phyloP scores from a whole-genome alignment of 164 flowering plant genomes.

The Nymphaea thermarum region DNA sequence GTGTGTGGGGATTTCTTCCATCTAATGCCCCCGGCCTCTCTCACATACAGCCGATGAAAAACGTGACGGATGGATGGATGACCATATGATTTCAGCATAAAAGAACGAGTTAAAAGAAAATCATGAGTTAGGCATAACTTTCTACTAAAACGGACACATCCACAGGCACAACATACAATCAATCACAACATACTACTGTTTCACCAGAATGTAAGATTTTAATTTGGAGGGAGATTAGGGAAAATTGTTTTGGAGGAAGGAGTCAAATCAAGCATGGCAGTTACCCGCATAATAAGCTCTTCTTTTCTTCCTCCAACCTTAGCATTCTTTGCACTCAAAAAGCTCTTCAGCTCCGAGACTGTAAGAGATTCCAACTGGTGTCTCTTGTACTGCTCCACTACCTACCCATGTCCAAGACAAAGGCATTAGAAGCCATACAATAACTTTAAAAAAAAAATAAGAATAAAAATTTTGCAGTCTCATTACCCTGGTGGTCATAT shows the following conservation, averaged over 20 bases:
- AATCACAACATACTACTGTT: background rate
- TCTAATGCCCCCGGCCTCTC: no score
- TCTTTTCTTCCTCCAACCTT: constrained; percentile 13
- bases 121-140: no score
- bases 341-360: constrained; percentile 8
- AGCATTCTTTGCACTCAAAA: constrained; percentile 4
- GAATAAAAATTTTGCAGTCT: background rate
- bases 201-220: background rate
- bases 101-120: no score
- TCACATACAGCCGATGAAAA: no score
- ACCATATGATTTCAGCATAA: no score
- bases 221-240: background rate
- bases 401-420: background rate
- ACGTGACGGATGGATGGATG: no score
- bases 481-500: background rate
- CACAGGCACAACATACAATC: background rate
- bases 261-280: constrained; percentile 3
- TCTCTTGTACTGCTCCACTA: constrained; percentile 1
- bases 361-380: constrained; percentile 10
- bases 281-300: constrained; percentile 8
- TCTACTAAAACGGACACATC: no score
- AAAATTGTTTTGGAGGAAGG: background rate
- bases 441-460: background rate
- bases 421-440: background rate
- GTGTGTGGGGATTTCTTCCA: no score